A percentile compares a stretch with the other conserved stretches of the same genome.
phyloP scores from a whole-genome alignment of 78 protist genomes.

The Dictyostelium brefeldianum region DNA sequence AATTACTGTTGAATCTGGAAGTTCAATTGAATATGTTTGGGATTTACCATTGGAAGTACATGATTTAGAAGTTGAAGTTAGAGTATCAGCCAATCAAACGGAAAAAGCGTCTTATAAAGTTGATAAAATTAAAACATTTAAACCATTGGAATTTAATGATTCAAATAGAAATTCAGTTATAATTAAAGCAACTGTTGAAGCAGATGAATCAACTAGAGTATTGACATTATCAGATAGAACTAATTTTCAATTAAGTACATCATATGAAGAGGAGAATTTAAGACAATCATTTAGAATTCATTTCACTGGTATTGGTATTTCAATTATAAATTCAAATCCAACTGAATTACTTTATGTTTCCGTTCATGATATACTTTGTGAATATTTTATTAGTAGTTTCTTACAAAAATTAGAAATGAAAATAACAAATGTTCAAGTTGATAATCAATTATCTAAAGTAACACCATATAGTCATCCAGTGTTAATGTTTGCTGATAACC shows the following conservation, averaged over 20 bases:
- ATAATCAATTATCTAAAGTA: constrained; percentile 73
- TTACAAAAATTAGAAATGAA: constrained; percentile 52
- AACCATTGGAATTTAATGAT: constrained; percentile 59
- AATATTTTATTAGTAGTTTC: constrained; percentile 40
- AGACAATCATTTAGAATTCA: constrained; percentile 52
- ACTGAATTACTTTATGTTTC: constrained; percentile 65
- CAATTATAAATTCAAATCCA: constrained; percentile 67
- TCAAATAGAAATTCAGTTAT: neutral
- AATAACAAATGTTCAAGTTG: constrained; percentile 60
- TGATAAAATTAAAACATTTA: constrained; percentile 57
- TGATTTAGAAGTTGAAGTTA: constrained; percentile 15
- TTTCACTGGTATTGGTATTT: constrained; percentile 69
- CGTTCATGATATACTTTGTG: constrained; percentile 28
- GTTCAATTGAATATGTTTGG: constrained; percentile 25
- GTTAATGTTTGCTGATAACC: constrained; percentile 24
- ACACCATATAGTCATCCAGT: constrained; percentile 74
- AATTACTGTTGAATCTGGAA: neutral
- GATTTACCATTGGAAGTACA: constrained; percentile 55
- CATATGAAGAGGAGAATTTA: constrained; percentile 50
- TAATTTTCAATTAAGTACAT: neutral
- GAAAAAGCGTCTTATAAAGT: constrained; percentile 25
- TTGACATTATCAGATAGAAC: constrained; percentile 23
- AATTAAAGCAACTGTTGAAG: constrained; percentile 48
- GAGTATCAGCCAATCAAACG: neutral
- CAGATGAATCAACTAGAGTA: constrained; percentile 77